Base-by-base conservation (phyloP, 768 basidiomycete genomes). In the Gyrodon lividus region DNA sequence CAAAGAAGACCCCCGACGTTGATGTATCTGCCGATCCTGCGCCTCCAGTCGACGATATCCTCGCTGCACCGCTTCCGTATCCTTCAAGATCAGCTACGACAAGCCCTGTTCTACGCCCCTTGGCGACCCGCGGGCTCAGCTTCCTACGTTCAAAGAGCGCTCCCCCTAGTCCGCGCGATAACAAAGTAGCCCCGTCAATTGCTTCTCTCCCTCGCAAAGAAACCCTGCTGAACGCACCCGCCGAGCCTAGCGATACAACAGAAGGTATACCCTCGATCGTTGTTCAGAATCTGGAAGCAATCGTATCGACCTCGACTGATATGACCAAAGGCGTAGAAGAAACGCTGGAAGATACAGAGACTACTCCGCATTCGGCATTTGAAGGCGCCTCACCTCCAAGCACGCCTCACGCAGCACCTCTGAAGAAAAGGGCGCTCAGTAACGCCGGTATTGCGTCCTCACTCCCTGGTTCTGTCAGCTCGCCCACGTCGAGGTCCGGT, bases 71-170 rank as follows among this genome's bases (percentile, higher is more conserved):
- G 4, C 28, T 33, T 26, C 30, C 7, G 16, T 34, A 40, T 14
- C 14, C 48, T 12, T 10, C 42, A 22, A 34, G 59, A 51, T 47
- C 57, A 44, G 54, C 57, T 23, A 43, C 64, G 6, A 55, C 61
- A 16, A 61, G 60, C 1, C 60, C 74, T 2, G 51, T 66, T 20
- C 60, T 72, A 20, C 75, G 72, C 50, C 75, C 78, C 5, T 69
- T 69, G 22, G 74, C 77, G 0, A 57, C 79, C 48, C 79, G 73
- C 49, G 75, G 76, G 7, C 61, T 83, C 4, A 72, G 70, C 20
- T 81, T 83, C 55, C 65, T 85, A 51, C 71, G 80, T 30, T 77
- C 82, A 0, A 74, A 70, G 50, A 84, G 82, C 57, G 82, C 82
- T 1, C 83, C 83, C 20, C 81, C 83, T 5, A 76, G 76, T 38